These are phyloP conservation scores for Durio zibethinus DNA, from an alignment of 345 rosid species.

Conservation along the genomic window DNA sequence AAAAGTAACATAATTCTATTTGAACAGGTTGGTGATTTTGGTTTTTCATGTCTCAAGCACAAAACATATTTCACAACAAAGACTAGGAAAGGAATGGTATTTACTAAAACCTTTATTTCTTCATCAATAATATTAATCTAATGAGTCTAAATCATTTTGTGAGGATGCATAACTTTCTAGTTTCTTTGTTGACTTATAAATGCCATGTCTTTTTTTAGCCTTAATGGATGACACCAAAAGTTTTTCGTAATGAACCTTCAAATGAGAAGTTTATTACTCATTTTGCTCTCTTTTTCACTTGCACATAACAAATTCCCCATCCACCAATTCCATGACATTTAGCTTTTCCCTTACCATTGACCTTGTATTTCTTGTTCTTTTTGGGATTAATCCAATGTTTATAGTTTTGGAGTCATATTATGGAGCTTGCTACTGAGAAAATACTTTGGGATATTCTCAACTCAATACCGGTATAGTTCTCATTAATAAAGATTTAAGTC, in stretches of 20 bases:
- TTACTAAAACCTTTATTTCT: too few species aligned
- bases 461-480: conserved; percentile 76
- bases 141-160: background rate
- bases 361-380: conserved; percentile 20
- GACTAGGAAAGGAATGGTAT: conserved; percentile 94
- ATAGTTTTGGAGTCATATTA: conserved; percentile 87
- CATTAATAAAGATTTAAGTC: conserved; percentile 2
- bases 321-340: background rate
- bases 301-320: background rate
- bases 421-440: conserved; percentile 96
- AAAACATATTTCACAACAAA: conserved; percentile 70
- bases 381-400: conserved; percentile 67
- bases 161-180: conserved; percentile 1
- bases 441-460: conserved; percentile 96
- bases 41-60: conserved; percentile 91
- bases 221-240: conserved; percentile 99
- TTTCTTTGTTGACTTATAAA: background rate
- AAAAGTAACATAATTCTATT: conserved; percentile 6
- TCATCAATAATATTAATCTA: conserved; percentile 2
- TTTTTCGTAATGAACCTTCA: conserved; percentile 89
- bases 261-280: conserved; percentile 76
- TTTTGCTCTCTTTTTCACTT: background rate
- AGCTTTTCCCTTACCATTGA: background rate
- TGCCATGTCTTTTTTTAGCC: conserved; percentile 60
- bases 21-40: conserved; percentile 94